phyloP scores from a whole-genome alignment of 2,329 filamentous ascomycete species.

The Clarireedia hainanense region DNA sequence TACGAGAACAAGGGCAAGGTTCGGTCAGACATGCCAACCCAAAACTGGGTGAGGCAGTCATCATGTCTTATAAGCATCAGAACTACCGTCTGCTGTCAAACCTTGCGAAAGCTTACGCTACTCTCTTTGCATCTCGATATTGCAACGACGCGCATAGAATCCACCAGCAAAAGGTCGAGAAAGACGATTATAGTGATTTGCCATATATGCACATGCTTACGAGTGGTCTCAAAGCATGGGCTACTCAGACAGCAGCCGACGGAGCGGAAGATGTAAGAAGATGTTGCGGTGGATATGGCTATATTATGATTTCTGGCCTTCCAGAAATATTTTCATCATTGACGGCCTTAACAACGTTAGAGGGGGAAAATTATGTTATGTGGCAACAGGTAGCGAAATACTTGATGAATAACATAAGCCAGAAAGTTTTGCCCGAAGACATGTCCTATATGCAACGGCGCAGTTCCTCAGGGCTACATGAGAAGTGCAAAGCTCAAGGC shows the following conservation, averaged over 20 bases:
- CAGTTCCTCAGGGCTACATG: not conserved
- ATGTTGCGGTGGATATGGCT: conserved; percentile 34
- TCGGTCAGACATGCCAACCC: not conserved
- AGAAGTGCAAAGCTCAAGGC: not conserved
- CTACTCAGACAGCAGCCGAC: conserved; percentile 20
- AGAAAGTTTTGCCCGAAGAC: conserved; percentile 3
- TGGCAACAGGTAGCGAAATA: conserved; percentile 32
- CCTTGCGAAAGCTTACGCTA: conserved; percentile 25
- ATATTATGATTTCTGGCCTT: conserved; percentile 29
- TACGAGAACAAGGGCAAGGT: conserved; percentile 21
- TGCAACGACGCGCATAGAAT: not conserved
- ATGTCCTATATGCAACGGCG: conserved; percentile 5
- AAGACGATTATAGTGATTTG: conserved; percentile 11
- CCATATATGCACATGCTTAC: conserved; percentile 24
- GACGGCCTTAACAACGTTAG: conserved; percentile 28
- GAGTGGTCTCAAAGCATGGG: conserved; percentile 26
- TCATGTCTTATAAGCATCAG: conserved; percentile 24
- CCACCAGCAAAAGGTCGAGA: not conserved
- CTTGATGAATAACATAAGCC: conserved; percentile 13
- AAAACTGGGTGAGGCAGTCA: not conserved
- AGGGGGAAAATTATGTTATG: conserved; percentile 36
- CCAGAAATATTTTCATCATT: conserved; percentile 25
- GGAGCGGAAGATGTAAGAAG: conserved; percentile 32
- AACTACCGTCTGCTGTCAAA: conserved; percentile 24
- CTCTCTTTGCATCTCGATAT: conserved; percentile 17